Evolutionary conservation across 306 rosid genomes (phyloP), one percentile per base, ranked within the genome.

Genomic region (Cucurbita maxima): DNA sequence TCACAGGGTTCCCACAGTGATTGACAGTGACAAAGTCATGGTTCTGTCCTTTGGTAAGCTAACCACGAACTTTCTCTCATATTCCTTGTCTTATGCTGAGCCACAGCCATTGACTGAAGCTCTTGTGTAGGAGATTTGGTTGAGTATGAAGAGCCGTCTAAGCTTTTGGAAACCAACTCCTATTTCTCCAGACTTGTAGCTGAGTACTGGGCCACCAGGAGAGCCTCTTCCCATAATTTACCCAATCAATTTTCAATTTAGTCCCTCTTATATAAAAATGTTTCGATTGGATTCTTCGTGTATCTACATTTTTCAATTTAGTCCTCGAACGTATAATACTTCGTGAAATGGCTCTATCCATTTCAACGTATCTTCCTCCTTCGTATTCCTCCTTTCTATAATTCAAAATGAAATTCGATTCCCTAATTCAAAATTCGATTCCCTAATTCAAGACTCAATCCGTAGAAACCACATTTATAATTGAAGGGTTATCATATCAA

Each of bases 1-100:
- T 75, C 90, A 90, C n/a, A 79, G 93, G 80, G 90, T 91, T 75
- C 93, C 96, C 37, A 89, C 97, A 5, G 97, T 89, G 3, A 82
- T 86, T 30, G 93, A 88, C 40, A 84, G 96, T 81, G 86, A 90
- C 78, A 81, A 81, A 88, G 88, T 90, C 85, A 84, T 86, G 87
- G 94, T 90, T 62, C 87, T 86, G 50, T 90, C 89, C 41, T 80
- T 80, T 60, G 91, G 96, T 91, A 89, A 45, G 83, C 53, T 59
- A 7, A 15, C 19, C 40, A n/a, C 43, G 13, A 12, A 47, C 22
- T 12, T 48, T 18, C 37, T 72, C 30, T 30, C 34, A 30, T 30
- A 5, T 37, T 16, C 10, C 54, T 14, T 22, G 0, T 62, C 7
- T 4, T 0, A 13, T 40, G 2, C 58, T 18, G 50, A 36, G 37